A percentile compares a stretch with the other conserved stretches of the same genome.
These are phyloP conservation scores for Jatropha curcas DNA, from an alignment of 345 rosid genomes.

Conservation along the genomic window DNA sequence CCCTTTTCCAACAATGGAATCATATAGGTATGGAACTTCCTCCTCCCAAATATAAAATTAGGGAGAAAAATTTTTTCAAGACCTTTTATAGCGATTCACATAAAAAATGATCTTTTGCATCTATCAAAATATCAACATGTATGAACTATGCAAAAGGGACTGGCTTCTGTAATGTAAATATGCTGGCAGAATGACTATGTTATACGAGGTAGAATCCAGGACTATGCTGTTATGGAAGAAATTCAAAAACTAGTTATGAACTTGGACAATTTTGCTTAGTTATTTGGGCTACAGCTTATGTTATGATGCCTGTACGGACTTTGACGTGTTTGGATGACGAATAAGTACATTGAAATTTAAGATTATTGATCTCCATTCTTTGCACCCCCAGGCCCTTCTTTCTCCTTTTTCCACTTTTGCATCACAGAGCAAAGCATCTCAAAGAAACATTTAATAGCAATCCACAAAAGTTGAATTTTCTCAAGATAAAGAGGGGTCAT, in stretches of 20 bases:
- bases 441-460: neutral
- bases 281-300: neutral
- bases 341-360: neutral
- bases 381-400: no score
- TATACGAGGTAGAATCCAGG: neutral
- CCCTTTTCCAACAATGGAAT: neutral
- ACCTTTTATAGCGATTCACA: no score
- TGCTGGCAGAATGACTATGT: no score
- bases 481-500: neutral
- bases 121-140: neutral
- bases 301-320: neutral
- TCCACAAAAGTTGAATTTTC: neutral
- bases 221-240: neutral
- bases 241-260: neutral
- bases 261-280: neutral
- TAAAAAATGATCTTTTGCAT: no score
- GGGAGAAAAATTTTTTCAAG: neutral
- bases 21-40: neutral
- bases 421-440: neutral
- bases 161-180: neutral
- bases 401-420: neutral
- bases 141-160: neutral
- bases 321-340: neutral
- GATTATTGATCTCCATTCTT: neutral
- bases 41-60: neutral